Evolutionary conservation across 352 stramenopile genomes (phyloP).

Genomic region (Phytopythium oedochilum): DNA sequence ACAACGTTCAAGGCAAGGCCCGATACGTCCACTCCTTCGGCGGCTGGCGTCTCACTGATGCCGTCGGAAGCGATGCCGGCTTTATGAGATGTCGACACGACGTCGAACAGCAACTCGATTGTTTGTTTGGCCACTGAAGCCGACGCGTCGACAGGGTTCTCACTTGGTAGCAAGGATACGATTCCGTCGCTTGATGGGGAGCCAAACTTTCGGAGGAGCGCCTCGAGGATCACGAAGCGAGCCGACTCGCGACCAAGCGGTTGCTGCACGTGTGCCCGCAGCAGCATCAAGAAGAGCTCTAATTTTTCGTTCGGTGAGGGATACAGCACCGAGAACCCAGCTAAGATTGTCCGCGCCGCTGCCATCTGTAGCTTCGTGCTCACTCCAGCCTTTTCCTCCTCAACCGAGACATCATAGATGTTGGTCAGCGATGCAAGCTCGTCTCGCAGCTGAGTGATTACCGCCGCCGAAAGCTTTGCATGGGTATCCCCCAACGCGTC

Average conservation of each 20-base stretch:
- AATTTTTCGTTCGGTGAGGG: constrained; percentile 54
- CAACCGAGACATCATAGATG: constrained; percentile 12
- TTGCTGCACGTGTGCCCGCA: constrained; percentile 32
- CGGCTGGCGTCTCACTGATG: neutral
- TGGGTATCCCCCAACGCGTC: constrained; percentile 20
- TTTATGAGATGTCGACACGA: constrained; percentile 24
- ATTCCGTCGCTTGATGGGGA: constrained; percentile 57
- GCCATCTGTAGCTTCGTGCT: constrained; percentile 36
- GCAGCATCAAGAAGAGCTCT: constrained; percentile 55
- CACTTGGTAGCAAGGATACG: constrained; percentile 59
- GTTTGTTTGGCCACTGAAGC: constrained; percentile 28
- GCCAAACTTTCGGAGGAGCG: constrained; percentile 48
- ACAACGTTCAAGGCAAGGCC: constrained; percentile 43
- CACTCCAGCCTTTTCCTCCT: neutral
- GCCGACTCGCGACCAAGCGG: constrained; percentile 29
- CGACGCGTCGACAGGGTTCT: constrained; percentile 4
- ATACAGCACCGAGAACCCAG: constrained; percentile 63
- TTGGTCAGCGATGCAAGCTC: constrained; percentile 48
- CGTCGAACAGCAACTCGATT: constrained; percentile 28
- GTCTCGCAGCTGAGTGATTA: constrained; percentile 30
- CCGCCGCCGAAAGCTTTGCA: constrained; percentile 23
- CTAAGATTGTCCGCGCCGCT: constrained; percentile 59
- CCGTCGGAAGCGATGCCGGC: neutral
- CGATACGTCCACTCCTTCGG: constrained; percentile 13
- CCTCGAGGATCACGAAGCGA: constrained; percentile 49